Base-by-base conservation (phyloP, 2,329 filamentous ascomycete species). In the Orbilia brochopaga region DNA sequence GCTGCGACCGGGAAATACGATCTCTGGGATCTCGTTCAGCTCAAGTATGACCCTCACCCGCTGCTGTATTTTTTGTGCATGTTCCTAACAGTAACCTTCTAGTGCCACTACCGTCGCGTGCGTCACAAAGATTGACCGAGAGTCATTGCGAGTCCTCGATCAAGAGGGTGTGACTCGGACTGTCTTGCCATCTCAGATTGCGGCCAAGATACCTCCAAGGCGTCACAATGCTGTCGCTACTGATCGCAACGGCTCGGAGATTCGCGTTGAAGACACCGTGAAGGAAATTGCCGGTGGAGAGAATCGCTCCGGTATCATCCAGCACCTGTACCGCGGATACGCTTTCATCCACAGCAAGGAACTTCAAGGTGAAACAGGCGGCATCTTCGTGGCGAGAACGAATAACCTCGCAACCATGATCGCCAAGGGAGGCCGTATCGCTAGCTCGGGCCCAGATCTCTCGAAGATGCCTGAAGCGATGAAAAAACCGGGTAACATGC, bases 261-360 rank as follows among this genome's bases (percentile, higher is more conserved):
- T 99, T 75, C 87, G 92, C 69, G 83, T 88, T 15, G 93, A 96
- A 64, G 94, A 99, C 78, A 92, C 91, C 1, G 91, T 99, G 69
- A 93, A 93, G 76, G 94, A 99, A 80, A 74, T 76, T 21, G 86
- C 88, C 70, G 88, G 89, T 19, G 94, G 93, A 35, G 92, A 96
- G 80, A 86, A 89, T 75, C 88, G 91, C 62, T 87, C 89, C 76
- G 94, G 94, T 75, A 90, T 90, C 75, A 96, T 99, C 75, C 86
- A 96, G 64, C 93, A 97, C 79, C 92, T 99, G 64, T 89, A 97
- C 79, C 88, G 94, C 56, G 91, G 91, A n/a, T 96, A 88, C 78
- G 85, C 97, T 17, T 99, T 96, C 82, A 82, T 95, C 61, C 90
- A 95, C 78, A 96, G 90, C 78, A 88, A 92, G 73, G 86, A 90